Evolutionary conservation across 2,329 filamentous ascomycete species (phyloP), one percentile per base, ranked within the genome.

Genomic region (Fusarium albosuccineum): DNA sequence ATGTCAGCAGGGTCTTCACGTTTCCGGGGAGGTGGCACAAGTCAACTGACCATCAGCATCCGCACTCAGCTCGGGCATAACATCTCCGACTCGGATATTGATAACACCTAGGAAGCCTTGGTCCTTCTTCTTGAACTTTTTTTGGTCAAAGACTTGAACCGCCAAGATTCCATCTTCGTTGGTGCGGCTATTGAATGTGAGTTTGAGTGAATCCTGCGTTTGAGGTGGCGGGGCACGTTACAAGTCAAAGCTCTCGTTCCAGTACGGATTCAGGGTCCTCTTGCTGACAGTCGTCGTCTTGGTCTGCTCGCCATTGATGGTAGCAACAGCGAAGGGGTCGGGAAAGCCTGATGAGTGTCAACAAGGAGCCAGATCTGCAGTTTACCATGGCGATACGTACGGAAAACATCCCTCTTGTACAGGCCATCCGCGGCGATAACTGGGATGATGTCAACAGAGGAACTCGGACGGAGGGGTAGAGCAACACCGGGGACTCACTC

Each of bases 101-200:
- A 99, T 97, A 56, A 99, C 96, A 60, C 96, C 96, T 7, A 99
- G 86, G 77, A 99, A 99, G 9, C 96, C 96, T 79, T 99, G 96
- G 74, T 99, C 96, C 93, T 98, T 99, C 89, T 99, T 99, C 86
- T 99, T 99, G 84, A 99, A 99, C 83, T 99, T 99, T 85, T 97
- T 97, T 82, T 99, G 96, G 81, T 99, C 96, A 78, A 99, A 99
- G 57, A 99, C 97, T 78, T 99, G 96, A 46, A 99, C 94, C 8
- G 96, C 96, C 48, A 99, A 86, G 75, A 99, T 97, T 79, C 94
- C 97, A 75, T 97, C 95, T 78, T 99, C 96, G 64, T 91, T 96
- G 63, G 93, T 95, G 78, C 88, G 88, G 84, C 96, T 98, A 77
- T 60, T 73, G 34, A 10, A 36, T 55, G 58, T 66, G 54, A 70